Evolutionary conservation across 2,329 filamentous ascomycete species (phyloP), one percentile per base, ranked within the genome.

Genomic region (Penicillium polonicum): DNA sequence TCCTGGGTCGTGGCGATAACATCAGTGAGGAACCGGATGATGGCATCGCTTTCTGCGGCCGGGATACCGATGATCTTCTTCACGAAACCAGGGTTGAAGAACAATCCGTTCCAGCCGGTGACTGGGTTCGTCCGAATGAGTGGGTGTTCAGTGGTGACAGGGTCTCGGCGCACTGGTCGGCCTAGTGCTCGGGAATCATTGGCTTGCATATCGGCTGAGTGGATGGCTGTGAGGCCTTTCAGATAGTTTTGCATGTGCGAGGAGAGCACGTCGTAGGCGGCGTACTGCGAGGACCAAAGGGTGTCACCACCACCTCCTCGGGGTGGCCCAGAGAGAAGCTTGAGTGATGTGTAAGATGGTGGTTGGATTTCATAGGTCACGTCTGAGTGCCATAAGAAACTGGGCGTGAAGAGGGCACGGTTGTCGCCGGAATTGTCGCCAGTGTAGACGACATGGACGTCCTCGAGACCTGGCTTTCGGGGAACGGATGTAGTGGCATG

Each of bases 1-100:
- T 92, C 89, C 42, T 88, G 87, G 7, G 80, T 84, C 2, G 82
- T 82, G 3, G 80, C 72, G 7, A 85, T 78, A 25, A 85, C 74
- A 64, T 84, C 80, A 35, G 82, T 83, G 35, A 86, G 74, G 46
- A 80, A 78, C 3, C 70, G 66, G 59, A 85, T 77, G 60, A 84
- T 82, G 42, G 77, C 72, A 61, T 84, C 80, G 35, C 76, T 79
- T 70, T 85, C 83, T 0, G 77, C 78, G 62, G 84, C 83, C 3
- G 83, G 83, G 2, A 85, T 76, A 2, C 83, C 83, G n/a, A 83
- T 78, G 48, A 85, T 85, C 60, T 80, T 79, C 9, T 78, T 83
- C 6, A 84, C 81, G 63, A 85, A 85, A 0, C 82, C 82, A 0
- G 82, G 82, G 65, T 84, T 85, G 70, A 83, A 83, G 71, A 84